Conservation (phyloP, 345 rosid genomes). For the Populus deltoides region DNA sequence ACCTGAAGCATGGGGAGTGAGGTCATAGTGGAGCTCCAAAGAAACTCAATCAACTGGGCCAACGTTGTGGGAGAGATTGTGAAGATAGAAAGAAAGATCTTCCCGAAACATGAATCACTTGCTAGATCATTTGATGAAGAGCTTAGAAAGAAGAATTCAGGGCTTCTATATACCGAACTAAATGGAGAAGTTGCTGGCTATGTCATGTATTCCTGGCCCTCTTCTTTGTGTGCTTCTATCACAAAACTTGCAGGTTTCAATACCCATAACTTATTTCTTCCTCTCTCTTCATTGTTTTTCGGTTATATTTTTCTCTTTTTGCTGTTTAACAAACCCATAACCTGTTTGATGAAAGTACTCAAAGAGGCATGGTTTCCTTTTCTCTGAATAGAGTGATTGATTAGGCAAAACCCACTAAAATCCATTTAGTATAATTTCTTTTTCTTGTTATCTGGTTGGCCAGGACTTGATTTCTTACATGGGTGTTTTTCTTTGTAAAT, state of each 20-base stretch:
- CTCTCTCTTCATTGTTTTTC: background rate
- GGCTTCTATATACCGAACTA: slow-evolving; percentile 48
- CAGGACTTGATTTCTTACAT: background rate
- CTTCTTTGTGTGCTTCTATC: slow-evolving; percentile 69
- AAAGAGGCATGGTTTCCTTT: background rate
- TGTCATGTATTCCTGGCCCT: slow-evolving; percentile 69
- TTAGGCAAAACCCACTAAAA: background rate
- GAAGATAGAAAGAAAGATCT: slow-evolving; percentile 64
- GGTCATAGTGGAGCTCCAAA: slow-evolving; percentile 41
- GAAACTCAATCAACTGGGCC: slow-evolving; percentile 42
- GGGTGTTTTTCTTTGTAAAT: background rate
- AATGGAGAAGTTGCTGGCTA: slow-evolving; percentile 58
- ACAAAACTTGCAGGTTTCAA: slow-evolving; percentile 75
- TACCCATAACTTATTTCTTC: background rate
- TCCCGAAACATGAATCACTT: slow-evolving; percentile 84
- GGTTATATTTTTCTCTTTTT: background rate
- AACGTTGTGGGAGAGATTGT: slow-evolving; percentile 56
- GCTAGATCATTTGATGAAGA: slow-evolving; percentile 61
- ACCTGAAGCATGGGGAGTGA: slow-evolving; percentile 27
- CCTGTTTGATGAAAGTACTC: slow-evolving; percentile 51
- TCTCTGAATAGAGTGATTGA: background rate
- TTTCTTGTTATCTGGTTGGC: background rate
- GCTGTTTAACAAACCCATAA: slow-evolving; percentile 1
- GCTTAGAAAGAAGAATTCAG: slow-evolving; percentile 64
- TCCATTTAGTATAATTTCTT: background rate